Base-by-base conservation (phyloP, 345 rosid genomes). In the Syzygium aromaticum region DNA sequence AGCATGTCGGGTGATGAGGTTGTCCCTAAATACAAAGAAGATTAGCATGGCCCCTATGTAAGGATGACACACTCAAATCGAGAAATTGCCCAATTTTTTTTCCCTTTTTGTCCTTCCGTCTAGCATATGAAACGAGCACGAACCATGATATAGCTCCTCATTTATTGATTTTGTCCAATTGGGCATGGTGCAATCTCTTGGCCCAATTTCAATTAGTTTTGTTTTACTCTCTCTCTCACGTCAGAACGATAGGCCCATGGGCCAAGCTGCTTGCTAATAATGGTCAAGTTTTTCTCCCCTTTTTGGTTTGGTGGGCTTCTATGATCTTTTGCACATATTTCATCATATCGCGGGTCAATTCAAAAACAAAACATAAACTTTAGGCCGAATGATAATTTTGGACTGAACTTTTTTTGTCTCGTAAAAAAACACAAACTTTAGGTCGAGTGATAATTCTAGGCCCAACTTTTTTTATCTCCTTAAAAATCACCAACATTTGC, bases 1-100 rank as follows among this genome's bases (percentile, higher is more conserved):
- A 33, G 33, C 9, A 1, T 30, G 19, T 30, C 22, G 0, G 0
- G 6, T 3, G 3, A 64, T 14, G 6, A 64, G 8, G 2, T 19
- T 54, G 5, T 52, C 54, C 16, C 77, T 30, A 17, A 2, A 30
- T 28, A 15, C 5, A 28, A 49, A 46, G 16, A 82, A 46, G 1
- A 82, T 46, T 46, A 82, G 30, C 8, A 82, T 46, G 7, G 5
- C n/a, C 8, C 1, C 14, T 46, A 1, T 7, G 7, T 10, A 80
- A 82, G 30, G 19, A 46, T 43, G 28, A 0, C 28, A 46, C 4
- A 9, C 52, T 2, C 19, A 2, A 23, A 23, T 11, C 0, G 0
- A 7, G 22, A 46, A 46, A 51, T 82, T 33, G 16, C n/a, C 77
- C 77, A 27, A 12, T 13, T 46, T 49, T 27, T 46, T 46, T 23